Base-by-base conservation (phyloP, 2,329 filamentous ascomycete species). In the Didymella segeticola region DNA sequence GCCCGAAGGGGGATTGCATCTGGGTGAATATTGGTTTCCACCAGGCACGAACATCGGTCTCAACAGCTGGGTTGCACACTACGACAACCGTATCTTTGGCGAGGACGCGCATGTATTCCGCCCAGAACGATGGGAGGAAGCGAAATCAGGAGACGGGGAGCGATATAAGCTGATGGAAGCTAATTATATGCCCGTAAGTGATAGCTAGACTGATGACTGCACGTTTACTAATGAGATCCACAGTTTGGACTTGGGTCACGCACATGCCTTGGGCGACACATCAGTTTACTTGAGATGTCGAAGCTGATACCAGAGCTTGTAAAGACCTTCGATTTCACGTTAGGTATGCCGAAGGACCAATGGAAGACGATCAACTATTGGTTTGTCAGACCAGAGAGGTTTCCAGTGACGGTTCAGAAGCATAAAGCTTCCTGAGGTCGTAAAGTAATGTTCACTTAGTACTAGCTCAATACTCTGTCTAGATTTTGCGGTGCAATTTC, bases 1-100 rank as follows among this genome's bases (percentile, higher is more conserved):
- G 0, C 77, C 78, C 2, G 46, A 63, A 4, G 72, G 70, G 10
- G 78, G 77, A 5, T 11, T 47, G 2, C 14, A 36, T 1, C 17
- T 61, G 11, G 34, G 31, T n/a, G 45, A 38, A 11, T 8, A 29
- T 8, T 20, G 51, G 17, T 2, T 65, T 3, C 55, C 58, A 2
- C 39, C 29, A 8, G 59, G 62, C 12, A 60, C 57, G 4, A 58
- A 53, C 17, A 36, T 63, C 22, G 59, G 58, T 1, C 57, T 53
- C 38, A 62, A 22, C 47, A 53, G 55, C 5, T 63, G 61, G 62
- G 37, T 43, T 12, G 8, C 62, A 4, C 61, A 65, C 33, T 43
- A 47, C 1, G 53, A 61, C 19, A 30, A 30, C 11, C 31, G 47
- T n/a, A 33, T 56, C 20, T 62, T 43, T 47, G 62, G 37, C 43